Percentiles rank a stretch among this genome's conserved stretches.
These are phyloP conservation scores for Daldinia bambusicola DNA, from an alignment of 495 filamentous ascomycete genomes.

Conservation along the genomic window DNA sequence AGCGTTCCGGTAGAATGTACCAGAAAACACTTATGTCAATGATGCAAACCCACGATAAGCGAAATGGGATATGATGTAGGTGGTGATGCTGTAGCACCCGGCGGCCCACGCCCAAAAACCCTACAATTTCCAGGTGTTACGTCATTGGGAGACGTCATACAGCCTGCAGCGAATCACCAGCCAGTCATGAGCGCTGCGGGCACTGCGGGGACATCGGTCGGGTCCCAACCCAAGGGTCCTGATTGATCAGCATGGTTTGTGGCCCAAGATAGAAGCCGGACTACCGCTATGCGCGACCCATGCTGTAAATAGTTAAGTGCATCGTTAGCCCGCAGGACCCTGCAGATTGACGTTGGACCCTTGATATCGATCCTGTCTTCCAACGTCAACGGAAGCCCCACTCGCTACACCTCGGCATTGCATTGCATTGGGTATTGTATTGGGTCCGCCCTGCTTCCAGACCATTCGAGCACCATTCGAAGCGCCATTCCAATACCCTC, in stretches of 20 bases:
- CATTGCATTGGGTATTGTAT: constrained; percentile 16
- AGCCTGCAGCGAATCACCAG: not conserved
- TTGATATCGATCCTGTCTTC: constrained; percentile 38
- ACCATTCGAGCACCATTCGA: constrained; percentile 33
- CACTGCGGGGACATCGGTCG: constrained; percentile 3
- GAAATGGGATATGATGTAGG: constrained; percentile 46
- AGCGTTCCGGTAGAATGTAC: constrained; percentile 39
- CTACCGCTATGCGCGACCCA: constrained; percentile 29
- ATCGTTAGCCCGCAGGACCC: constrained; percentile 45
- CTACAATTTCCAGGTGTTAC: constrained; percentile 13
- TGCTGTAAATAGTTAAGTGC: constrained; percentile 42
- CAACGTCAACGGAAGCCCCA: constrained; percentile 38
- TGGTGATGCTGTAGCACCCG: constrained; percentile 43
- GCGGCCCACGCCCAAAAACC: constrained; percentile 26
- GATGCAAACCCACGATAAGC: constrained; percentile 43
- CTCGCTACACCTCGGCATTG: constrained; percentile 32
- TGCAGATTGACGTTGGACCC: constrained; percentile 52
- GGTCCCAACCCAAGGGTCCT: constrained; percentile 31
- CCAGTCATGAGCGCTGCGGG: constrained; percentile 37
- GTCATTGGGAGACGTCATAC: constrained; percentile 45
- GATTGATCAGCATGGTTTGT: constrained; percentile 35
- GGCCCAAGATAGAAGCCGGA: constrained; percentile 21
- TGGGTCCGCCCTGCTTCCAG: constrained; percentile 33
- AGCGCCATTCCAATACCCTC: constrained; percentile 11
- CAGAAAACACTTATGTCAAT: constrained; percentile 32